These are phyloP conservation scores for Asterophora lycoperdoides DNA, from an alignment of 768 basidiomycete species.

Conservation along the genomic window DNA sequence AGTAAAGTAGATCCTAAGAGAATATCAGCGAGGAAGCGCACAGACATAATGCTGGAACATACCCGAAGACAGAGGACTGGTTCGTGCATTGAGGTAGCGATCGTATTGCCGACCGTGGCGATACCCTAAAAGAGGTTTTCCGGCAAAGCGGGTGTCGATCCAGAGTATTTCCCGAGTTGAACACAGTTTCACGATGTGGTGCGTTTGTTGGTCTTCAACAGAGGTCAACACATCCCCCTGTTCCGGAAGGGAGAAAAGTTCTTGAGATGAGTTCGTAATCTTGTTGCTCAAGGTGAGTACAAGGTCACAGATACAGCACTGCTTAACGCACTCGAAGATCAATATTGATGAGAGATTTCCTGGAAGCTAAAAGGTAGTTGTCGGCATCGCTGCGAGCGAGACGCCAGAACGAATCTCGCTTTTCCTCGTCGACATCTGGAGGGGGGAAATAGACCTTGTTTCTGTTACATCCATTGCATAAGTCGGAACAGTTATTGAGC, in stretches of 20 bases:
- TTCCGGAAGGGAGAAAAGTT: slow-evolving; percentile 33
- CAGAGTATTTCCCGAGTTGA: slow-evolving; percentile 65
- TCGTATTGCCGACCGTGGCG: slow-evolving; percentile 61
- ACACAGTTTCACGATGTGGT: slow-evolving; percentile 47
- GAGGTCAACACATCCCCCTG: slow-evolving; percentile 47
- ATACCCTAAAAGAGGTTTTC: slow-evolving; percentile 54
- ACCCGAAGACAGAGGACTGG: slow-evolving; percentile 30
- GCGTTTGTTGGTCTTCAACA: slow-evolving; percentile 39
- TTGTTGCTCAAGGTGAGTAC: slow-evolving; percentile 14
- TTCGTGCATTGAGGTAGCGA: slow-evolving; percentile 45
- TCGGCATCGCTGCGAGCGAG: slow-evolving; percentile 36
- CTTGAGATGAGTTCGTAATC: slow-evolving; percentile 22
- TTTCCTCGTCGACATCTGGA: slow-evolving; percentile 2
- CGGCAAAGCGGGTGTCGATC: slow-evolving; percentile 61
- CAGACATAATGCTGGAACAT: slow-evolving; percentile 20
- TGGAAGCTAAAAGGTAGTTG: slow-evolving; percentile 45
- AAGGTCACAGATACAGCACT: not conserved
- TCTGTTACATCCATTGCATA: not conserved
- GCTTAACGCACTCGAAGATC: slow-evolving; percentile 53
- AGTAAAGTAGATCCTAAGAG: slow-evolving; percentile 51
- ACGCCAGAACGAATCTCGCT: slow-evolving; percentile 49
- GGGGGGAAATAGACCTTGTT: slow-evolving; percentile 8
- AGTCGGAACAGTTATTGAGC: not conserved
- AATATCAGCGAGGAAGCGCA: not conserved
- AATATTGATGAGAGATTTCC: slow-evolving; percentile 35